Base-by-base conservation (phyloP, 2,329 filamentous ascomycete genomes). In the Aphanoascus verrucosus region DNA sequence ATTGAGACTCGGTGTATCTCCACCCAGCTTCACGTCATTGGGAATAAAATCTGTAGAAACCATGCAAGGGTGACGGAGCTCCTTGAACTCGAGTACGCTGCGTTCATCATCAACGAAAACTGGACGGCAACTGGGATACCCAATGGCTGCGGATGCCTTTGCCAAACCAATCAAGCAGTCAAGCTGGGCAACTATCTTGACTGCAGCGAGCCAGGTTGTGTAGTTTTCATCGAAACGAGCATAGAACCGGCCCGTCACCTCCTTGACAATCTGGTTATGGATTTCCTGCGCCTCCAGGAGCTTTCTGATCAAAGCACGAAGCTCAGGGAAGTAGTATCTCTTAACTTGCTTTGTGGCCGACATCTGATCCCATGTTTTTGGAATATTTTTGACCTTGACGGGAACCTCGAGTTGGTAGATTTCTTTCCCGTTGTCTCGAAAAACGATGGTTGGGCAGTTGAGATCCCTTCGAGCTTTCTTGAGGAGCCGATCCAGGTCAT, bases 331-430 rank as follows among this genome's bases (percentile, higher is more conserved):
- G 72, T 97, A 98, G 74, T 91, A 98, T 0, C 93, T 85, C 70
- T 94, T 96, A 64, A 94, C 86, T 54, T 84, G 82, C 58, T 85
- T 81, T 0, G 93, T 97, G 0, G 90, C 86, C 3, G 93, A 97
- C 89, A 97, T 96, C 65, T 97, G 91, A 58, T 89, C 84, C 90
- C 93, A 98, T 62, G 75, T 81, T 59, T 85, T 85, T 0, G 93
- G 93, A 1, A 98, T 72, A 55, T 71, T 82, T 68, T 94, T 95
- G 64, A 87, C 74, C 68, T 93, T 94, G 63, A 79, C 74, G 0
- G 93, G 91, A 0, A 88, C 85, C 67, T 98, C 93, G 9, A 98
- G 77, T 69, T 98, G 91, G 70, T 94, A 97, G 50, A 98, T 88
- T 64, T 98, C 93, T 67, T 98, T 98, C 57, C 93, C 93, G 6